phyloP scores from a whole-genome alignment of 257 asterid species.

The Avicennia marina region DNA sequence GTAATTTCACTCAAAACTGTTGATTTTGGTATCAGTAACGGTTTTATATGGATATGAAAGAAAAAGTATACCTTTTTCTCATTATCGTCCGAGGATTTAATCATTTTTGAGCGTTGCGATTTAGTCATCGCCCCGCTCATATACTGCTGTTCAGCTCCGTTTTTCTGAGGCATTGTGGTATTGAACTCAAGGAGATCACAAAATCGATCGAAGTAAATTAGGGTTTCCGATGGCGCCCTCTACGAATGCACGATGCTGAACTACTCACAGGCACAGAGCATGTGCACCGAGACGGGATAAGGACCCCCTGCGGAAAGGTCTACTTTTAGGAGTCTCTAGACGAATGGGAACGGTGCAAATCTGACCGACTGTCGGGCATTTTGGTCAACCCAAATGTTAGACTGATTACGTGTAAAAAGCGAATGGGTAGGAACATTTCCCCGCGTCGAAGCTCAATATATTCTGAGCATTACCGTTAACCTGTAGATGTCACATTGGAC shows the following conservation, averaged over 20 bases:
- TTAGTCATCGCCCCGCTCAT: conserved; percentile 39
- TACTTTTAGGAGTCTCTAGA: too few species aligned
- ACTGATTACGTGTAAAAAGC: neutral
- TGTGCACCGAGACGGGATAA: neutral
- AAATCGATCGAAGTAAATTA: conserved; percentile 32
- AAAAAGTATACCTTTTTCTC: conserved; percentile 44
- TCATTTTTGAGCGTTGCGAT: conserved; percentile 49
- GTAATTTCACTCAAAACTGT: neutral
- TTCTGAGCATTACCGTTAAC: neutral
- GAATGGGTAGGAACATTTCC: neutral
- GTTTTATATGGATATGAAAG: neutral
- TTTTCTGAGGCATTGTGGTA: conserved; percentile 52
- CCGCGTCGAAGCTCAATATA: neutral
- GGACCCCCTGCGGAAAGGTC: conserved; percentile 19
- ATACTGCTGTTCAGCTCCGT: conserved; percentile 50
- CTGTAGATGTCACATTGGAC: too few species aligned
- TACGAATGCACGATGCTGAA: conserved; percentile 18
- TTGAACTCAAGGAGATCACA: conserved; percentile 6
- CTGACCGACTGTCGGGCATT: too few species aligned
- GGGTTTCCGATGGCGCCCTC: conserved; percentile 35
- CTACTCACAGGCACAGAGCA: neutral
- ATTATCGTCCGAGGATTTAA: conserved; percentile 57
- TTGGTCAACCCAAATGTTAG: neutral
- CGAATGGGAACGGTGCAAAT: too few species aligned
- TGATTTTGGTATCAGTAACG: neutral